Evolutionary conservation across 2,329 filamentous ascomycete species (phyloP), one percentile per base, ranked within the genome.

Genomic region (Ophiostoma pallidulum): DNA sequence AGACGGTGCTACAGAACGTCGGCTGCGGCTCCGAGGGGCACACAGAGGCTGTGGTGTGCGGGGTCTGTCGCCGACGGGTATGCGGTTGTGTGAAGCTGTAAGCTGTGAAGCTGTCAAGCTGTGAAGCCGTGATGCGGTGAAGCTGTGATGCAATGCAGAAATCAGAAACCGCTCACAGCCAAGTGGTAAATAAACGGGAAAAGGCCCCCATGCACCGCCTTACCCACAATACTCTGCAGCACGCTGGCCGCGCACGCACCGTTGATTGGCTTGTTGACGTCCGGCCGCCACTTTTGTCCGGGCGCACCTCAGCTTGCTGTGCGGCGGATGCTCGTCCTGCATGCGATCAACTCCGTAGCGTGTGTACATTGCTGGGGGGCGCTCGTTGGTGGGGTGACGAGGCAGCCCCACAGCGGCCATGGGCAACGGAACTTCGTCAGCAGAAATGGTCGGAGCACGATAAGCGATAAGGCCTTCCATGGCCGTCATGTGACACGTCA

Each of bases 361-460:
- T 36, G 33, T 43, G 39, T 45, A 45, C 38, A 39, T 38, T 28
- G 29, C 44, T 42, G 39, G 22, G 29, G 18, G 28, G 14, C 18
- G n/a, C 12, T 28, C 39, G 48, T 50, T 50, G 48, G 48, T 38
- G 48, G 48, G 48, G 48, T 24, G 48, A 50, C 48, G 38, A 46
- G 31, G 41, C 40, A 37, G 36, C 47, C 47, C 42, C 38, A 37
- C 41, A 35, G 41, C 41, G 41, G 7, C 32, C 41, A 37, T 44
- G 22, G 41, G 41, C 32, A 44, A 36, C 41, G 10, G 9, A 16
- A 6, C 24, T n/a, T 31, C 39, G 8, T 18, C 13, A 32, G 28
- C 39, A 28, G 10, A 32, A 28, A 8, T 14, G 22, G 37, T 26
- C 26, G 26, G 36, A 22, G 36, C n/a, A 1, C 16, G 40, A 42